Base-by-base conservation (phyloP, 2,329 filamentous ascomycete genomes). In the Onygenales sp. region DNA sequence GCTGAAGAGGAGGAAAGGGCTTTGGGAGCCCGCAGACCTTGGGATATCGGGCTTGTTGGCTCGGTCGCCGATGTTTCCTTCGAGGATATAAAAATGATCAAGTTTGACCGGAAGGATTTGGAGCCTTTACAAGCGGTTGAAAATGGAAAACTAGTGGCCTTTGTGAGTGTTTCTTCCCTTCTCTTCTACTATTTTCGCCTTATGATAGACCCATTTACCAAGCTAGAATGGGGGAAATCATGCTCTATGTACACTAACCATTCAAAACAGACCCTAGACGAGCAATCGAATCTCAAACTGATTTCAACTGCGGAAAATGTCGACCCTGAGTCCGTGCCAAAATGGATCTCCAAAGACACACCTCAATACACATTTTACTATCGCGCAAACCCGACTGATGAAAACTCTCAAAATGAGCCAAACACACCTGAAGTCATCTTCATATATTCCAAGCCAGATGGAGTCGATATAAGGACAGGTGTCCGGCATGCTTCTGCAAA, bases 401-500 rank as follows among this genome's bases (percentile, higher is more conserved):
- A 27, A 3, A 27, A 27, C 21, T 27, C 21, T 5, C 3, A 27
- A 27, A 27, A 27, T 5, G 21, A 27, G 21, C 21, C 21, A 5
- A 68, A 71, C 36, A 72, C 72, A 10, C 67, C 70, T 6, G 63
- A 68, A 2, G 72, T 83, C 10, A 67, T 84, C 21, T 85, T 85
- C 66, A 78, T 85, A 55, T 84, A 83, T 63, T 83, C 82, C 17
- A 85, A 82, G 64, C 82, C 82, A 10, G 74, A 76, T 0, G 72
- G 64, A 10, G 80, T 79, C 11, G 82, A 80, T 65, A 80, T 85
- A 64, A 84, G 82, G 68, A 81, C 84, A 66, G 74, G 82, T 53
- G 85, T 85, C 82, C 61, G 85, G 55, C 83, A 84, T 66, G 81
- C 82, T 27, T 80, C 79, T 52, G 79, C 76, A 55, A 75, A 81